phyloP scores from a whole-genome alignment of 192 early-diverging fungal genomes.

The Rhizophagus sp. region DNA sequence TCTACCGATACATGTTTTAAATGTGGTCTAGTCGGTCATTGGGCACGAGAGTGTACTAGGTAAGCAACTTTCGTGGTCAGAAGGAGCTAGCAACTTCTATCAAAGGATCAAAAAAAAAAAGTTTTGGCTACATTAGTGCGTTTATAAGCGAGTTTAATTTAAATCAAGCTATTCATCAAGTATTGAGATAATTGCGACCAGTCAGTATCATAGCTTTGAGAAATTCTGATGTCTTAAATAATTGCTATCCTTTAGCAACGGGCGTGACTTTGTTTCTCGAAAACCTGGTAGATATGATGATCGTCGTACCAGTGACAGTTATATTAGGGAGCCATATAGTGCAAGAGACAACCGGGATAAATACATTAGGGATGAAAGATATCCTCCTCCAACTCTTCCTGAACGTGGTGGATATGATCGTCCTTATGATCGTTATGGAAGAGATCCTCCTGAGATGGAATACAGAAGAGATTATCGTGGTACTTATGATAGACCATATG shows the following conservation, averaged over 20 bases:
- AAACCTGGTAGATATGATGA: conserved; percentile 24
- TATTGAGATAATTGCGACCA: background rate
- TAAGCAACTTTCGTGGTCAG: conserved; percentile 13
- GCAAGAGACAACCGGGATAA: conserved; percentile 18
- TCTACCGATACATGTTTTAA: conserved; percentile 33
- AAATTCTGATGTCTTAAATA: conserved; percentile 29
- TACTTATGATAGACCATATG: conserved; percentile 25
- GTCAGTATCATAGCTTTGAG: conserved; percentile 3
- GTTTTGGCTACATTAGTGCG: background rate
- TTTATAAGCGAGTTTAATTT: background rate
- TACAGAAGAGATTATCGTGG: conserved; percentile 29
- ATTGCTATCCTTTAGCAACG: conserved; percentile 21
- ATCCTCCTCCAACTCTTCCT: conserved; percentile 11
- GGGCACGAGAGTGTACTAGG: conserved; percentile 35
- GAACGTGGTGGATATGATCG: conserved; percentile 18
- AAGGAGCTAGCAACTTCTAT: background rate
- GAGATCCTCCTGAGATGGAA: conserved; percentile 20
- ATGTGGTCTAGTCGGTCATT: conserved; percentile 32
- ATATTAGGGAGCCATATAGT: conserved; percentile 20
- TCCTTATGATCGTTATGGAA: conserved; percentile 27
- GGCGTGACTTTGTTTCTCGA: conserved; percentile 13
- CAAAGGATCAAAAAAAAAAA: background rate
- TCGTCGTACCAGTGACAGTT: conserved; percentile 20
- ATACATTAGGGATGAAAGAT: conserved; percentile 26
- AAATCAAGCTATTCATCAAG: conserved; percentile 3